phyloP scores from a whole-genome alignment of 2,329 filamentous ascomycete genomes.

The Botryotinia calthae region DNA sequence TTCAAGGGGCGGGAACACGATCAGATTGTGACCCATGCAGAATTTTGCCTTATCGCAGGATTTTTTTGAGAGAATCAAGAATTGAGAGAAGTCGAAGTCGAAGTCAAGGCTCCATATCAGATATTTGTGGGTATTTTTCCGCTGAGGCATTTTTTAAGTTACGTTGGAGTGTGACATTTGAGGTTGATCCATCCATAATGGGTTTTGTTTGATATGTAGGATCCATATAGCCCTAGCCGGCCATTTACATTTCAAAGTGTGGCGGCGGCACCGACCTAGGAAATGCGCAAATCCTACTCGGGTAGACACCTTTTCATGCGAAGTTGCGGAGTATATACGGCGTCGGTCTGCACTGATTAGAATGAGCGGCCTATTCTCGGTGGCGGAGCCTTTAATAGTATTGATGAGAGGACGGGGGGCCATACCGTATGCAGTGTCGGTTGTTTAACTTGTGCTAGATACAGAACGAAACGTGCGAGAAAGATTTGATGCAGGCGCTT shows the following conservation, averaged over 20 bases:
- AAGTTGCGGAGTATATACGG: slow-evolving; percentile 5
- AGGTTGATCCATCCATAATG: background rate
- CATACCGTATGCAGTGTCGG: background rate
- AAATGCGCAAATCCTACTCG: background rate
- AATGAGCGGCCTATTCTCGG: slow-evolving; percentile 13
- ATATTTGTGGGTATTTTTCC: background rate
- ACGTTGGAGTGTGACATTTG: background rate
- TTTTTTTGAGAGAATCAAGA: background rate
- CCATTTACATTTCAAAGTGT: background rate
- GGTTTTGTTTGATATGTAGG: background rate
- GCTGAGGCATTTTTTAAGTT: slow-evolving; percentile 5
- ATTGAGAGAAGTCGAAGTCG: background rate
- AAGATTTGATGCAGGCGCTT: slow-evolving; percentile 6
- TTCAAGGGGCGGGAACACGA: background rate
- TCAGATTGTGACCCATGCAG: slow-evolving; percentile 7
- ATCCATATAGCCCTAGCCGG: slow-evolving; percentile 1
- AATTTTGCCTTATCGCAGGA: slow-evolving; percentile 6
- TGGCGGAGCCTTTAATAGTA: background rate
- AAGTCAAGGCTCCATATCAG: background rate
- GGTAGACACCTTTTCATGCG: background rate
- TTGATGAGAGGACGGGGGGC: background rate
- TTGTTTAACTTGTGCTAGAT: background rate
- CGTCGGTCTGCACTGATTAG: background rate
- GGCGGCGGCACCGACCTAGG: background rate
- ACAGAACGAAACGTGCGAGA: slow-evolving; percentile 5